Conservation (phyloP, 1,139 yeast genomes). For the Geotrichum siamense region DNA sequence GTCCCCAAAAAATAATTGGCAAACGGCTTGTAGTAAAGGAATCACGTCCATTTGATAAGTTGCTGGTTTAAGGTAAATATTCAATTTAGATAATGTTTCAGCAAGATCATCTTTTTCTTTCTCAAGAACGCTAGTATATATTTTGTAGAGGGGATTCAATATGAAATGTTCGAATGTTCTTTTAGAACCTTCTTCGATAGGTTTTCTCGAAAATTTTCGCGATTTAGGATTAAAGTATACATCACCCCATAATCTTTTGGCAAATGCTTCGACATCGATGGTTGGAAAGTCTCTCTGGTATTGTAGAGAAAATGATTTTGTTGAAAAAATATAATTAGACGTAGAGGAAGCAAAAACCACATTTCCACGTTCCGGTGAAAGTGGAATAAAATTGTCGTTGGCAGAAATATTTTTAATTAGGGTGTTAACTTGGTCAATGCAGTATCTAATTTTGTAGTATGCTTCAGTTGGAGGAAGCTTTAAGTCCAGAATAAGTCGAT, state of each 20-base stretch:
- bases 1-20: slow-evolving; percentile 48
- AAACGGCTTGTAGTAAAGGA: slow-evolving; percentile 49
- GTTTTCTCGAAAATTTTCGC: slow-evolving; percentile 42
- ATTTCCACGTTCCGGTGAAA: slow-evolving; percentile 61
- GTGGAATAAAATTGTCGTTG: slow-evolving; percentile 18
- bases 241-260: slow-evolving; percentile 71
- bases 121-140: slow-evolving; percentile 56
- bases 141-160: slow-evolving; percentile 73
- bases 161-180: slow-evolving; percentile 65
- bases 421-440: slow-evolving; percentile 53
- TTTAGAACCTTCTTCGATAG: slow-evolving; percentile 31
- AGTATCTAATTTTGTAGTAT: slow-evolving; percentile 55
- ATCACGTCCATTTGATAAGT: slow-evolving; percentile 46
- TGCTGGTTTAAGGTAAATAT: slow-evolving; percentile 29
- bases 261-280: slow-evolving; percentile 42
- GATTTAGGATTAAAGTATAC: slow-evolving; percentile 44
- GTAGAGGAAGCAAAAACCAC: slow-evolving; percentile 68
- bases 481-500: slow-evolving; percentile 70
- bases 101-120: slow-evolving; percentile 42
- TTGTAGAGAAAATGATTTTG: slow-evolving; percentile 54
- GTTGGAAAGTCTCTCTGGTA: slow-evolving; percentile 39
- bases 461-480: slow-evolving; percentile 69
- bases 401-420: slow-evolving; percentile 27
- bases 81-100: slow-evolving; percentile 39
- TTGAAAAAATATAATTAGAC: slow-evolving; percentile 56